phyloP scores from a whole-genome alignment of 1,284 basidiomycete genomes.

The Trichosporon asahii region DNA sequence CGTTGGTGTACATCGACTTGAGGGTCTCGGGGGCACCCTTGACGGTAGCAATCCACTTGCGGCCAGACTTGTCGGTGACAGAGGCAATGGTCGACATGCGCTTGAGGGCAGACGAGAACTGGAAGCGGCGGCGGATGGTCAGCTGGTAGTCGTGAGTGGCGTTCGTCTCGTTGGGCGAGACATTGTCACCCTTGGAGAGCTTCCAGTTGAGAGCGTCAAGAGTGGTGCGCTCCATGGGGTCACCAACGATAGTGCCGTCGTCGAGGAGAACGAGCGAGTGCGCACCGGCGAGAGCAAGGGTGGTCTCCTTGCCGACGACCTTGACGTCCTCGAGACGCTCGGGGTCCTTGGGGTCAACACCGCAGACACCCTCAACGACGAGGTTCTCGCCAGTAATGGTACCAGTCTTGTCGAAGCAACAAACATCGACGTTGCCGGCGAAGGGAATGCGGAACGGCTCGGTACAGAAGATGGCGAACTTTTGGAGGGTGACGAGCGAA shows the following conservation, averaged over 20 bases:
- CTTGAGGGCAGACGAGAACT: constrained; percentile 92
- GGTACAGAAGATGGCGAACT: constrained; percentile 93
- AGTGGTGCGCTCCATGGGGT: constrained; percentile 99
- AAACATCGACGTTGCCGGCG: constrained; percentile 89
- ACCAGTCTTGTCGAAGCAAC: constrained; percentile 97
- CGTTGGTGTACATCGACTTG: constrained; percentile 69
- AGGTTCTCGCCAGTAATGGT: constrained; percentile 93
- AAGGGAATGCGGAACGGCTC: constrained; percentile 94
- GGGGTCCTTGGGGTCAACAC: constrained; percentile 64
- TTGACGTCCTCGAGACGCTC: constrained; percentile 73
- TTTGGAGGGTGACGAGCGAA: constrained; percentile 85
- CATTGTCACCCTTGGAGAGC: constrained; percentile 69
- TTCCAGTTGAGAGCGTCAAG: constrained; percentile 89
- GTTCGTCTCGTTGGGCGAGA: constrained; percentile 60
- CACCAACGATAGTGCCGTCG: constrained; percentile 83
- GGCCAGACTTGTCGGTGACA: constrained; percentile 52
- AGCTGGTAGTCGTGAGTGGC: constrained; percentile 63
- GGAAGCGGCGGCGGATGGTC: constrained; percentile 80
- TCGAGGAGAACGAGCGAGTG: constrained; percentile 93
- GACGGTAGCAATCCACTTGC: constrained; percentile 60
- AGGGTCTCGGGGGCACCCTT: constrained; percentile 96
- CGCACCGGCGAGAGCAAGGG: constrained; percentile 83
- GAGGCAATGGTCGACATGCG: constrained; percentile 90
- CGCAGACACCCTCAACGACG: constrained; percentile 87
- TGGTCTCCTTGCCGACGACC: constrained; percentile 72